Percentiles rank a stretch among this genome's conserved stretches.
phyloP scores from a whole-genome alignment of 202 grass and related monocot genomes.

The Setaria viridis region DNA sequence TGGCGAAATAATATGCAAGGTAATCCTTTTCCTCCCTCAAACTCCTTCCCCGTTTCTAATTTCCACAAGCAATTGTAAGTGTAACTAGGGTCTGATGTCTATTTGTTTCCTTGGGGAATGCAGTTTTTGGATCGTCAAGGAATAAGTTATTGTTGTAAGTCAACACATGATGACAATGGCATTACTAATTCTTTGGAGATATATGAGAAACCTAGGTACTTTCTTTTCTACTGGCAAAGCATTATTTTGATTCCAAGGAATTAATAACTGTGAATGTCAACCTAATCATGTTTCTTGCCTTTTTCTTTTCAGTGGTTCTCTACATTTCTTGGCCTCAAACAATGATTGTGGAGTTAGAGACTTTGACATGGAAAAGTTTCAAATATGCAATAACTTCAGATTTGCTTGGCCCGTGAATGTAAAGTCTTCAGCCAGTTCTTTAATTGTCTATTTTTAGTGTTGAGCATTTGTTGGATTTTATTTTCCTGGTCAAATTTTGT shows the following conservation, averaged over 20 bases:
- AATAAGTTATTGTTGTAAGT: slow-evolving; percentile 87
- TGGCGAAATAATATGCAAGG: slow-evolving; percentile 98
- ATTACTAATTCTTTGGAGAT: slow-evolving; percentile 91
- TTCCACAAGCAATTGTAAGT: background rate
- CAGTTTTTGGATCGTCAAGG: slow-evolving; percentile 89
- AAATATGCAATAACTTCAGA: slow-evolving; percentile 72
- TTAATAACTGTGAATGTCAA: slow-evolving; percentile 9
- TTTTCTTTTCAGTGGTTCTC: slow-evolving; percentile 55
- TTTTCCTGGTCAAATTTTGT: background rate
- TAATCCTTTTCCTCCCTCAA: slow-evolving; percentile 47
- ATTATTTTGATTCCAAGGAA: slow-evolving; percentile 17
- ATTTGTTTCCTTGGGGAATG: slow-evolving; percentile 22
- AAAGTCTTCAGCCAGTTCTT: slow-evolving; percentile 36
- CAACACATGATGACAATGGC: slow-evolving; percentile 74
- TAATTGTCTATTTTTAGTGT: slow-evolving; percentile 8
- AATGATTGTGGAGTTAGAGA: slow-evolving; percentile 84
- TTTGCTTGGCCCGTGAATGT: slow-evolving; percentile 84
- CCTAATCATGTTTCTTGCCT: slow-evolving; percentile 5
- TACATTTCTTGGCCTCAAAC: slow-evolving; percentile 86
- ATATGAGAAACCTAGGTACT: slow-evolving; percentile 77
- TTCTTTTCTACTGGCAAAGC: slow-evolving; percentile 18
- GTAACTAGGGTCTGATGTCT: slow-evolving; percentile 8
- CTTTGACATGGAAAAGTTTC: slow-evolving; percentile 81
- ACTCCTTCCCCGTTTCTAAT: background rate
- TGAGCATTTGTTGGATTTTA: background rate